Evolutionary conservation across 2,329 filamentous ascomycete genomes (phyloP).

Genomic region (Phialemonium atrogriseum): DNA sequence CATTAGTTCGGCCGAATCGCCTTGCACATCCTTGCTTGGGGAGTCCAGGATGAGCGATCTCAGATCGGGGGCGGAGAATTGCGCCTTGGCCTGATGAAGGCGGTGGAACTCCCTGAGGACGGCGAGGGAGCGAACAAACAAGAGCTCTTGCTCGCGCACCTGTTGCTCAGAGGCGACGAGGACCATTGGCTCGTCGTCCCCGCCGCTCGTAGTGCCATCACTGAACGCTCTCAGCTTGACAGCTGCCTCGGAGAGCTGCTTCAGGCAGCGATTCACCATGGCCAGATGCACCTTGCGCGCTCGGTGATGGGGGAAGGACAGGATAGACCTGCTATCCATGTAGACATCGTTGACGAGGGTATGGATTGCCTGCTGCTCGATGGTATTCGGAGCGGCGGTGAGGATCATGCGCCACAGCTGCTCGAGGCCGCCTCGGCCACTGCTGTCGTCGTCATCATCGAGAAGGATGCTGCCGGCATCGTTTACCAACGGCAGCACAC

Average conservation of each 20-base stretch:
- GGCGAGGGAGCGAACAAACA: constrained; percentile 60
- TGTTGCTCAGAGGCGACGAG: constrained; percentile 40
- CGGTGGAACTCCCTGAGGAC: constrained; percentile 61
- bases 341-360: constrained; percentile 66
- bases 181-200: constrained; percentile 44
- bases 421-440: constrained; percentile 50
- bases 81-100: constrained; percentile 53
- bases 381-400: constrained; percentile 52
- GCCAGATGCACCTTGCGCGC: constrained; percentile 55
- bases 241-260: constrained; percentile 59
- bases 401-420: constrained; percentile 80
- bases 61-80: constrained; percentile 51
- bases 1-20: constrained; percentile 57
- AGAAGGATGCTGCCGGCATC: constrained; percentile 35
- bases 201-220: constrained; percentile 29
- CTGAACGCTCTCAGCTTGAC: constrained; percentile 41
- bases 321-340: constrained; percentile 47
- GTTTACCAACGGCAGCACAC: constrained; percentile 38
- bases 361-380: constrained; percentile 60
- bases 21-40: constrained; percentile 46
- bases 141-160: constrained; percentile 45
- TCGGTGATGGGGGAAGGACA: constrained; percentile 37
- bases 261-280: constrained; percentile 65
- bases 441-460: constrained; percentile 42
- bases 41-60: constrained; percentile 42